These are phyloP conservation scores for Graphium sp. DNA, from an alignment of 2,329 filamentous ascomycete genomes.

Conservation along the genomic window DNA sequence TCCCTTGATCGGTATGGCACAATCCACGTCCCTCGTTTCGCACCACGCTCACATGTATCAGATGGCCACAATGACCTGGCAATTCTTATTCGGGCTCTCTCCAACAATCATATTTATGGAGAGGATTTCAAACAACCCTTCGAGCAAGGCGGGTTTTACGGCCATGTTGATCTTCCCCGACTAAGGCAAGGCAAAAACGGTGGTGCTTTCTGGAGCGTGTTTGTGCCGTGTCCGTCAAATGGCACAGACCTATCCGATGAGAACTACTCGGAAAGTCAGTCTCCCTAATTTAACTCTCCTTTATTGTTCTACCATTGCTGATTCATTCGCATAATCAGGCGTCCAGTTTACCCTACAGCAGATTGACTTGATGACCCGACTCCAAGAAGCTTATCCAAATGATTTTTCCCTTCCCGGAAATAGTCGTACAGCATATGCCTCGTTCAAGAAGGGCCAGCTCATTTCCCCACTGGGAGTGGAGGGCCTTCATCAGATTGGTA, in stretches of 20 bases:
- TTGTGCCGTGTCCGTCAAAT: constrained; percentile 56
- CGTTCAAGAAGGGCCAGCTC: constrained; percentile 44
- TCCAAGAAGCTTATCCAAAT: constrained; percentile 45
- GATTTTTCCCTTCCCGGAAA: constrained; percentile 51
- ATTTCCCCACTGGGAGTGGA: constrained; percentile 72
- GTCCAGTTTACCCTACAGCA: constrained; percentile 56
- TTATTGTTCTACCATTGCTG: not conserved
- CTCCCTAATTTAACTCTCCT: too few relatives aligned
- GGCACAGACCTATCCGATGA: constrained; percentile 57
- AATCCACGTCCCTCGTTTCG: not conserved
- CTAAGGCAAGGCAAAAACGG: constrained; percentile 56
- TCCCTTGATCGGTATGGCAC: constrained; percentile 28
- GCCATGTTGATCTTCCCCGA: constrained; percentile 67
- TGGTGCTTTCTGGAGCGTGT: constrained; percentile 91
- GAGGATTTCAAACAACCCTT: constrained; percentile 61
- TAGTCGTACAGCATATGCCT: constrained; percentile 41
- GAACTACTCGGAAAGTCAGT: constrained; percentile 50
- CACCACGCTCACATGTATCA: constrained; percentile 20
- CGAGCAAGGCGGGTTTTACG: constrained; percentile 46
- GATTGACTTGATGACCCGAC: constrained; percentile 53
- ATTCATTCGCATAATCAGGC: constrained; percentile 17
- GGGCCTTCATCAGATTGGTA: constrained; percentile 87
- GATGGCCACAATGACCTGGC: constrained; percentile 87
- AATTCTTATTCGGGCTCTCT: constrained; percentile 48
- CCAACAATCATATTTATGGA: constrained; percentile 63